Evolutionary conservation across 2,329 filamentous ascomycete genomes (phyloP), one percentile per base, ranked within the genome.

Genomic region (Harringtonia lauricola): DNA sequence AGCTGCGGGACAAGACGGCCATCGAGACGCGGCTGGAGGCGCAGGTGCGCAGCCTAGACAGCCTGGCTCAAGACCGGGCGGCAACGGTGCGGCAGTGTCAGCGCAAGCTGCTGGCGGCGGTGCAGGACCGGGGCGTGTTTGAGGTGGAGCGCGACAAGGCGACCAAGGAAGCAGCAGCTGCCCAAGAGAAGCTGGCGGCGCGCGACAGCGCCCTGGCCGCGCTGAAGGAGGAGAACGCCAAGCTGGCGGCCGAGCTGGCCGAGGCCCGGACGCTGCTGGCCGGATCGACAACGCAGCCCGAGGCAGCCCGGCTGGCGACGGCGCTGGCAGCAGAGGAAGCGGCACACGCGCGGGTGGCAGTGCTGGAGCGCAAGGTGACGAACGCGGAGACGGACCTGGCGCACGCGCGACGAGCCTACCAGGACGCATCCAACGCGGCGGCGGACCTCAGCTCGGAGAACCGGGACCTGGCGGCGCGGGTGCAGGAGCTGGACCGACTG

Each of bases 381-480:
- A 52, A 51, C 14, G 49, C 57, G 2, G 59, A 71, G 24, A 64
- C 62, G 14, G 73, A 79, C 4, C 61, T 70, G 22, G 73, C 78
- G 2, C 85, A 79, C 52, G 62, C 68, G 13, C 70, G 74, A 42
- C 65, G 66, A 4, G 63, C 70, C 10, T 85, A 83, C 52, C 79
- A 82, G 51, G 64, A 71, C 19, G 70, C 72, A 1, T 76, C 74
- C 9, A 66, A 67, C 28, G 57, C 64, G 1, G 68, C 67, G 3
- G 61, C 62, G 14, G 62, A 65, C 15, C 58, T 76, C 3, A 59
- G 61, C 18, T 53, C 59, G 2, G 68, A 76, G 52, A 73, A 72
- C 49, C 57, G 57, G 17, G 59, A 64, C 8, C 63, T 81, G 2
- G 62, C 64, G 42, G 55, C 54, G 10, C 58, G 62, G 22, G 59